Evolutionary conservation across 768 basidiomycete genomes (phyloP), one percentile per base, ranked within the genome.

Genomic region (Sporobolomyces pararoseus): DNA sequence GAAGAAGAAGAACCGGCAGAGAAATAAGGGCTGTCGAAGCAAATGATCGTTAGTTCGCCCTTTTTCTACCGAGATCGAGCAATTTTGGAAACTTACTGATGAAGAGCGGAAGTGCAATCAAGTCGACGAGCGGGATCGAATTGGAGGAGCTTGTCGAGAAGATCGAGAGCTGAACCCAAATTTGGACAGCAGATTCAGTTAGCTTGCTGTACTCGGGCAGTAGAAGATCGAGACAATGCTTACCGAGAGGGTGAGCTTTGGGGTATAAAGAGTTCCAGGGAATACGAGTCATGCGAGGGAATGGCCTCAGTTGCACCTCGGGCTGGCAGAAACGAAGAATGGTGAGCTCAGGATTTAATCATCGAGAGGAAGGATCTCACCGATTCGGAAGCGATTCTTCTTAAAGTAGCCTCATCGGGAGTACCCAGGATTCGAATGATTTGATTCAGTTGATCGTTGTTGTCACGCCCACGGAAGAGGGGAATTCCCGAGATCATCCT

Each of bases 401-500:
- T 85, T 58, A 98, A 83, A 31, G 89, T 88, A 23, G 87, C 84
- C 58, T 97, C 91, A 66, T 89, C 87, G 3, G 96, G 96, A 0
- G 95, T 98, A 19, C 96, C 96, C 68, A 98, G 86, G 57, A 98
- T 90, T 76, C 93, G 85, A 88, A 98, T 94, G 78, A 99, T 99
- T 76, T 95, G 92, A 52, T 92, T 83, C n/a, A 99, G 83, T 78
- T 99, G 96, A 79, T 99, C 96, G 74, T 93, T 89, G 77, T 97
- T 97, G 79, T 98, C 96, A 71, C 95, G 83, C 27, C 96, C 96
- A 73, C 95, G 85, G 84, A 99, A 99, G 34, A 99, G 84, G 32
- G 96, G 96, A 7, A 93, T 89, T 2, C 96, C 96, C 25, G 90
- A 88, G 68, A 99, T 98, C 95, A 99, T 98, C 81, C 72, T 73